Conservation (phyloP, 768 basidiomycete genomes). For the Tephrocybe rancida region DNA sequence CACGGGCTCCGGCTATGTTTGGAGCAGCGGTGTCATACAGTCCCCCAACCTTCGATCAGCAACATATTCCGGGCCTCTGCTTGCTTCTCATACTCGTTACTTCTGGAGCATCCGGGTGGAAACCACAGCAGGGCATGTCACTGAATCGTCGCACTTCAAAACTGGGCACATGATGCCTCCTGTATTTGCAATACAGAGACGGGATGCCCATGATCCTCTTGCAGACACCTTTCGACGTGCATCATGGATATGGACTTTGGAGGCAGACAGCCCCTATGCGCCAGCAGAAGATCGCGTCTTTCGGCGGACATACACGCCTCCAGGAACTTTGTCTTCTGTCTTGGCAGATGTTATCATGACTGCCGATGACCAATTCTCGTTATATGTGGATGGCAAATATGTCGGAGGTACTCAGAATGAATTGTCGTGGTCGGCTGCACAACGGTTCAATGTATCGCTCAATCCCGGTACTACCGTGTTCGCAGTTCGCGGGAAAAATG, state of each 20-base stretch:
- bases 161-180: conserved; percentile 10
- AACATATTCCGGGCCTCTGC: conserved; percentile 24
- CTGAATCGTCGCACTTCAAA: conserved; percentile 21
- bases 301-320: conserved; percentile 22
- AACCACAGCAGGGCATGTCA: conserved; percentile 17
- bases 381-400: conserved; percentile 27
- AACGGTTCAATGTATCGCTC: conserved; percentile 23
- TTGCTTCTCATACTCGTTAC: conserved; percentile 24
- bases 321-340: conserved; percentile 19
- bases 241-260: conserved; percentile 31
- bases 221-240: conserved; percentile 19
- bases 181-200: not conserved
- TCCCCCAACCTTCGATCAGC: conserved; percentile 18
- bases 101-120: conserved; percentile 26
- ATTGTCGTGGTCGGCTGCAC: conserved; percentile 20
- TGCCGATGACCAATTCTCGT: conserved; percentile 26
- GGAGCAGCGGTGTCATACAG: conserved; percentile 22
- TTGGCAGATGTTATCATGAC: conserved; percentile 26
- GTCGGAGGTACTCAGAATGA: conserved; percentile 19
- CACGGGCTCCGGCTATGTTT: conserved; percentile 20
- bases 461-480: conserved; percentile 21
- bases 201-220: conserved; percentile 17
- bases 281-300: conserved; percentile 25
- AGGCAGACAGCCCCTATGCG: conserved; percentile 18
- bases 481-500: conserved; percentile 27